A percentile compares a stretch with the other conserved stretches of the same genome.
phyloP scores from a whole-genome alignment of 1,139 yeast species.

The Kluyveromyces sp. region DNA sequence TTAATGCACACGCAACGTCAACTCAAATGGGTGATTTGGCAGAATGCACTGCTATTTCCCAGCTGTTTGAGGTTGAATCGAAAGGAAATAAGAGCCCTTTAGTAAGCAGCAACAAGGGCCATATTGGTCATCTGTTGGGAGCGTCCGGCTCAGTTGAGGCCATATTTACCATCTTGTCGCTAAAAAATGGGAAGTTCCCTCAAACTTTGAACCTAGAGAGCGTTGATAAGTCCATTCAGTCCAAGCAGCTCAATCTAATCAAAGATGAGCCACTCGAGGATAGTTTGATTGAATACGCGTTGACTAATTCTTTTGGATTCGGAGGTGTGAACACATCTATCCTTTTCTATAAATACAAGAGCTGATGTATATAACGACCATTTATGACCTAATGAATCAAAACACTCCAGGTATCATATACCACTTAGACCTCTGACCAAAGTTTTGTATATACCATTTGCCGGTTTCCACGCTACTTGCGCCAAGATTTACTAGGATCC shows the following conservation, averaged over 20 bases:
- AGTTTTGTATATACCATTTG: conserved; percentile 41
- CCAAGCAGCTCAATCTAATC: conserved; percentile 53
- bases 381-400: conserved; percentile 13
- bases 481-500: conserved; percentile 58
- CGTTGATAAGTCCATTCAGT: conserved; percentile 42
- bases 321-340: conserved; percentile 92
- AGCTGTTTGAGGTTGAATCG: conserved; percentile 37
- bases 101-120: conserved; percentile 82
- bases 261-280: conserved; percentile 36
- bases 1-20: conserved; percentile 97
- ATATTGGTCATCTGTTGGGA: conserved; percentile 89
- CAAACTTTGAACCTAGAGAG: conserved; percentile 69
- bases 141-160: conserved; percentile 97
- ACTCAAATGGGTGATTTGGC: conserved; percentile 85
- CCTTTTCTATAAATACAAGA: conserved; percentile 31
- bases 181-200: conserved; percentile 55
- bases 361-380: not conserved
- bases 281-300: conserved; percentile 46
- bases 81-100: conserved; percentile 30
- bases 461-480: conserved; percentile 57
- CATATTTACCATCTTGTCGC: conserved; percentile 65
- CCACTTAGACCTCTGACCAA: conserved; percentile 26
- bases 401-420: conserved; percentile 37
- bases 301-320: conserved; percentile 92
- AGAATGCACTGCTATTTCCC: conserved; percentile 67